phyloP scores from a whole-genome alignment of 78 protist genomes.

The Dictyostelium firmibasis region DNA sequence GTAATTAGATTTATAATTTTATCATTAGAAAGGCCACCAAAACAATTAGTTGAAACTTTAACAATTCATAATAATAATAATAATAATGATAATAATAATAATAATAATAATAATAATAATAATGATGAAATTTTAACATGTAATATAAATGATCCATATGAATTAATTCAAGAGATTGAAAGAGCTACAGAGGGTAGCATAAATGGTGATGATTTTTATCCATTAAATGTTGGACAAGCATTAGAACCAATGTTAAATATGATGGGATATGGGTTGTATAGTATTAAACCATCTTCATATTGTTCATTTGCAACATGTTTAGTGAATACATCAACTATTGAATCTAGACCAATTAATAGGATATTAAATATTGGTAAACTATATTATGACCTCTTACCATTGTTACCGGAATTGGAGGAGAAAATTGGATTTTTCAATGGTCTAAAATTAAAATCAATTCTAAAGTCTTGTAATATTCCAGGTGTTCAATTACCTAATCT shows the following conservation, averaged over 20 bases:
- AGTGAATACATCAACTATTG: slow-evolving; percentile 16
- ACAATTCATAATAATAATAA: not conserved
- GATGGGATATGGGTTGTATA: slow-evolving; percentile 73
- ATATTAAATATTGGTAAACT: slow-evolving; percentile 43
- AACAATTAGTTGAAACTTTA: slow-evolving; percentile 34
- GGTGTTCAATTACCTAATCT: slow-evolving; percentile 59
- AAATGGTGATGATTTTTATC: slow-evolving; percentile 36
- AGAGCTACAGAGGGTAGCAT: slow-evolving; percentile 20
- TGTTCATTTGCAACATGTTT: slow-evolving; percentile 71
- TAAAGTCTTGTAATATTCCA: slow-evolving; percentile 1
- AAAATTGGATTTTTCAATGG: slow-evolving; percentile 75
- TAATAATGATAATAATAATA: not conserved
- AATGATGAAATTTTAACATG: not conserved
- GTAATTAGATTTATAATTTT: slow-evolving; percentile 54
- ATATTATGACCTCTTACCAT: slow-evolving; percentile 24
- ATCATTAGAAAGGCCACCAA: slow-evolving; percentile 78
- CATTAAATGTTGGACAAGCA: slow-evolving; percentile 27
- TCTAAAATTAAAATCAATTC: slow-evolving; percentile 30
- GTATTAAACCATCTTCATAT: slow-evolving; percentile 62
- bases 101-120: not conserved
- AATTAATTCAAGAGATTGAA: slow-evolving; percentile 66
- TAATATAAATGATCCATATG: slow-evolving; percentile 60
- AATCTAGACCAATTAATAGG: slow-evolving; percentile 57
- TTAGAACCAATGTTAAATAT: slow-evolving; percentile 73
- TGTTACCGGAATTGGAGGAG: slow-evolving; percentile 47